Percentiles rank a stretch among this genome's conserved stretches.
Conservation (phyloP, 1,284 basidiomycete genomes). For the Cerioporus squamosus region DNA sequence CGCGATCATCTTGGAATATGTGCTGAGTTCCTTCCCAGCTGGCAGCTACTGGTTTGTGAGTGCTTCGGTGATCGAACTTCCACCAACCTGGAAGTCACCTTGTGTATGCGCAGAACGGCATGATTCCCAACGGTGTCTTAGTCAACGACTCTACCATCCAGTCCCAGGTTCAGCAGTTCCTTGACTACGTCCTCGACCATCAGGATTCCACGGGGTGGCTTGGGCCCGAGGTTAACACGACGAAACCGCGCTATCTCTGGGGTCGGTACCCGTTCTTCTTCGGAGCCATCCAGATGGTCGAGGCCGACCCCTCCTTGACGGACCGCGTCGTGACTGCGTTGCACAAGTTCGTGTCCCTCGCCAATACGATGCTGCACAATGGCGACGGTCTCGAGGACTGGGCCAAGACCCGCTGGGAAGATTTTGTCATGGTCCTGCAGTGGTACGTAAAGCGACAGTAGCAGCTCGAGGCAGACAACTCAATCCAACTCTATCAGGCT, state of each 20-base stretch:
- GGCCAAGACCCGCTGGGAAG: slow-evolving; percentile 61
- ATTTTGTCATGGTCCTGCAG: slow-evolving; percentile 57
- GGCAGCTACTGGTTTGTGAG: slow-evolving; percentile 66
- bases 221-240: slow-evolving; percentile 58
- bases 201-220: slow-evolving; percentile 62
- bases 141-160: slow-evolving; percentile 50
- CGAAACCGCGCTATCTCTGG: slow-evolving; percentile 59
- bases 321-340: slow-evolving; percentile 49
- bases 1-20: background rate
- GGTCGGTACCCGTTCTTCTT: slow-evolving; percentile 63
- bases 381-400: slow-evolving; percentile 56
- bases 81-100: background rate
- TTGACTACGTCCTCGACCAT: slow-evolving; percentile 56
- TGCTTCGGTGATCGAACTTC: slow-evolving; percentile 12
- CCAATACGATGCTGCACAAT: slow-evolving; percentile 58
- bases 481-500: slow-evolving; percentile 40
- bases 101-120: slow-evolving; percentile 46
- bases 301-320: slow-evolving; percentile 49
- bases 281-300: slow-evolving; percentile 58
- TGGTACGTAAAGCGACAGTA: slow-evolving; percentile 41
- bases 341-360: slow-evolving; percentile 56
- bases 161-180: slow-evolving; percentile 50
- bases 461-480: background rate
- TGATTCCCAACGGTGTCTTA: slow-evolving; percentile 56
- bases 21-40: slow-evolving; percentile 37